Evolutionary conservation across 208 protist genomes (phyloP), one percentile per base, ranked within the genome.

Genomic region (Entamoeba histolytica): DNA sequence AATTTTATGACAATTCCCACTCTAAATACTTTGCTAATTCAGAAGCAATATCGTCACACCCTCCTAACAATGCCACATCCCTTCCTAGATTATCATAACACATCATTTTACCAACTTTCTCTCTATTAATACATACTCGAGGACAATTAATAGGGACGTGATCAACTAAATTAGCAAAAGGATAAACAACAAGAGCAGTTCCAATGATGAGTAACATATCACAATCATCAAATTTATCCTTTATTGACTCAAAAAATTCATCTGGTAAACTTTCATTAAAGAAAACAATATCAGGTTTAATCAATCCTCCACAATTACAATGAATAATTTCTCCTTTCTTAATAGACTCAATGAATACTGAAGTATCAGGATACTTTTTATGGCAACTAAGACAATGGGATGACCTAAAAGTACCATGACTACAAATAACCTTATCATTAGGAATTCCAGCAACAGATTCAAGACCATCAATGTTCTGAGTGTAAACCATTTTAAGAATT

Each of bases 251-350:
- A 92, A 92, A 92, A 92, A 92, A 92, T 35, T 7, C 15, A 44
- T 49, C 49, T 39, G 91, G 91, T 49, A 96, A 92, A 23, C 31
- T 7, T 92, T 96, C 96, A n/a, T 95, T 95, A 93, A 96, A 97
- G 55, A 97, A 97, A 51, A 96, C 95, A n/a, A 97, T 96, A 52
- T 96, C 94, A 28, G 94, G 94, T 91, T 95, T 95, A 12, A 95
- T 35, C 6, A 93, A 55, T 28, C 39, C 44, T 10, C 94, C 94
- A 73, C 94, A 95, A 0, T 31, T 5, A 31, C 39, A 44, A 35
- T 92, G 92, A 44, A 91, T 35, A 0, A 49, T 91, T 14, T 49
- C 92, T 35, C 39, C 14, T 15, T 91, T 49, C 31, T 49, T 49
- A 35, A 57, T 31, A 12, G 15, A 5, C 0, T 49, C 28, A 15